A percentile compares a stretch with the other conserved stretches of the same genome.
Evolutionary conservation across 1,284 basidiomycete genomes (phyloP).

Genomic region (Pseudozyma thailandica): DNA sequence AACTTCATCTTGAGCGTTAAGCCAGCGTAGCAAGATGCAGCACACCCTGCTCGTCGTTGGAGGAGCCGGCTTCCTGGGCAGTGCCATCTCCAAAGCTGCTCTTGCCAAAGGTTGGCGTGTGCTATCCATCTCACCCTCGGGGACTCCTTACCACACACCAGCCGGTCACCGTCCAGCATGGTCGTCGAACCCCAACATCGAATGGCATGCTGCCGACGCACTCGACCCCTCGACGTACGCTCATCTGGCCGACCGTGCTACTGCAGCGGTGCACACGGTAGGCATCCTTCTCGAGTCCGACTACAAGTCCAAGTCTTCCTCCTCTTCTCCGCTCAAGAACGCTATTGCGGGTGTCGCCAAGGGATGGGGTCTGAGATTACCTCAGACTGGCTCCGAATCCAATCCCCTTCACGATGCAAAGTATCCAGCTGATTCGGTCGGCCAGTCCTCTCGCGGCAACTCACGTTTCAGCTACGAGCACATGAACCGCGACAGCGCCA

Average conservation of each 20-base stretch:
- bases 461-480: slow-evolving; percentile 74
- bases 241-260: slow-evolving; percentile 75
- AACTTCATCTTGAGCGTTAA: background rate
- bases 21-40: slow-evolving; percentile 5
- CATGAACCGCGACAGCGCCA: slow-evolving; percentile 79
- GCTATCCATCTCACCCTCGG: slow-evolving; percentile 88
- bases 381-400: slow-evolving; percentile 59
- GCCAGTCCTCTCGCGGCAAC: slow-evolving; percentile 2
- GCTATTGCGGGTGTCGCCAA: slow-evolving; percentile 56
- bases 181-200: slow-evolving; percentile 71
- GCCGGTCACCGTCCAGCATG: slow-evolving; percentile 90
- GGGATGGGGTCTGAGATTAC: slow-evolving; percentile 67
- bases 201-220: slow-evolving; percentile 69
- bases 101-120: slow-evolving; percentile 85
- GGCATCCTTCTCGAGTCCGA: slow-evolving; percentile 85
- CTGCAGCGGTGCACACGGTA: slow-evolving; percentile 92
- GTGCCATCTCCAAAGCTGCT: slow-evolving; percentile 87
- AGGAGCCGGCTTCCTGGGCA: slow-evolving; percentile 94
- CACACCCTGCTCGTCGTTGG: slow-evolving; percentile 76
- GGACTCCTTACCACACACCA: slow-evolving; percentile 83
- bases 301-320: slow-evolving; percentile 75
- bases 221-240: slow-evolving; percentile 82
- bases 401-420: slow-evolving; percentile 54
- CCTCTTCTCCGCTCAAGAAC: slow-evolving; percentile 30
- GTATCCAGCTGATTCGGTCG: slow-evolving; percentile 20